These are phyloP conservation scores for Emydomyces testavorans DNA, from an alignment of 2,329 filamentous ascomycete genomes.

Conservation along the genomic window DNA sequence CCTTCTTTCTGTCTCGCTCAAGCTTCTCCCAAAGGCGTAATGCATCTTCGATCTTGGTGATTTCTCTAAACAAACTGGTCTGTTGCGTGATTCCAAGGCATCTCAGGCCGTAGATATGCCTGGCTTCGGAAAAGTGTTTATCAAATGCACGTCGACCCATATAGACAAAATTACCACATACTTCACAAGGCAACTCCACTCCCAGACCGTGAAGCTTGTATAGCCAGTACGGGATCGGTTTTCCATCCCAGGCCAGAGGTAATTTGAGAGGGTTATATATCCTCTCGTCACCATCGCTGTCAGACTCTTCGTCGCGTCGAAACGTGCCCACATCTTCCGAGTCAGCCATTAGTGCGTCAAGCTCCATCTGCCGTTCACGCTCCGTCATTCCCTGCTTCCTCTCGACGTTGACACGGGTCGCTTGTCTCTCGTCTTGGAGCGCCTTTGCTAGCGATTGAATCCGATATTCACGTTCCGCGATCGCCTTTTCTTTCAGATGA, in stretches of 20 bases:
- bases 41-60: conserved; percentile 83
- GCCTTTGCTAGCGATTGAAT: conserved; percentile 66
- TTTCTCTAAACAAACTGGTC: conserved; percentile 82
- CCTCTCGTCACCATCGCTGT: conserved; percentile 67
- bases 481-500: conserved; percentile 72
- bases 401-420: conserved; percentile 90
- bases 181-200: conserved; percentile 89
- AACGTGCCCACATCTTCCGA: conserved; percentile 35
- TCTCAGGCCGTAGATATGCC: conserved; percentile 87
- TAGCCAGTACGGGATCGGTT: conserved; percentile 97
- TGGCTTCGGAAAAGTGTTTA: conserved; percentile 92
- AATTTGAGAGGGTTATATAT: conserved; percentile 96
- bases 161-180: conserved; percentile 98
- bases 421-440: conserved; percentile 77
- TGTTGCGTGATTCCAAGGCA: conserved; percentile 81
- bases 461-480: conserved; percentile 79
- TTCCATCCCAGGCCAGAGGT: conserved; percentile 93
- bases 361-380: conserved; percentile 82
- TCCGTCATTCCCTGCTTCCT: conserved; percentile 96
- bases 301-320: conserved; percentile 44
- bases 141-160: conserved; percentile 94
- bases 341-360: conserved; percentile 70
- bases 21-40: conserved; percentile 87
- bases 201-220: conserved; percentile 94
- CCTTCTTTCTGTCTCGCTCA: conserved; percentile 68